These are phyloP conservation scores for Solanum peruvianum DNA, from an alignment of 257 asterid species.

Conservation along the genomic window DNA sequence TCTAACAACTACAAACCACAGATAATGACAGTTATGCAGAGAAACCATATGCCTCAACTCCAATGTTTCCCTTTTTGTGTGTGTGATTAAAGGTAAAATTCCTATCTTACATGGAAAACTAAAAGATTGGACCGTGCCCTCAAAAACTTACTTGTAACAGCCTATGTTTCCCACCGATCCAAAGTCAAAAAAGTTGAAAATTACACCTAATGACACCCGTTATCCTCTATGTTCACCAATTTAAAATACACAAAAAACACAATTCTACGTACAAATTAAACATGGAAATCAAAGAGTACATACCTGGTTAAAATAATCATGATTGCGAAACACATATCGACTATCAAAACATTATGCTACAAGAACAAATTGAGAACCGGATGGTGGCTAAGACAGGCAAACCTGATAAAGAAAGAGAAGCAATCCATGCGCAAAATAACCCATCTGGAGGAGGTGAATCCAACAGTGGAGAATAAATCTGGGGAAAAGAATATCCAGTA, in stretches of 20 bases:
- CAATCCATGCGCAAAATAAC: slow-evolving; percentile 83
- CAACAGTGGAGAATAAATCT: slow-evolving; percentile 84
- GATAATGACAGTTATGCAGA: neutral
- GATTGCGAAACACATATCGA: neutral
- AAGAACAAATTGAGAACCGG: neutral
- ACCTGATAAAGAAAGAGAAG: slow-evolving; percentile 91
- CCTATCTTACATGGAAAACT: neutral
- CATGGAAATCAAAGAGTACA: neutral
- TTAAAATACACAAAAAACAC: neutral
- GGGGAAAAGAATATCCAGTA: slow-evolving; percentile 11
- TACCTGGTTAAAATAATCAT: neutral
- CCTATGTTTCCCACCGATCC: neutral
- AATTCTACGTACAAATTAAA: neutral
- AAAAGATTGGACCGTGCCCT: neutral
- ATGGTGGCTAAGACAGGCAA: neutral
- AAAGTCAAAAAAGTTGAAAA: neutral
- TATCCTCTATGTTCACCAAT: neutral
- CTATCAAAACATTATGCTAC: neutral
- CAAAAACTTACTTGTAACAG: neutral
- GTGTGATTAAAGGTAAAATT: neutral
- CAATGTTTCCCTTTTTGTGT: neutral
- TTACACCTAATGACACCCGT: neutral
- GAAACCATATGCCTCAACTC: neutral
- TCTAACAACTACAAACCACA: neutral
- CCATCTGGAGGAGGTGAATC: slow-evolving; percentile 97